These are phyloP conservation scores for Clavispora vitiphila DNA, from an alignment of 805 yeast species.

Conservation along the genomic window DNA sequence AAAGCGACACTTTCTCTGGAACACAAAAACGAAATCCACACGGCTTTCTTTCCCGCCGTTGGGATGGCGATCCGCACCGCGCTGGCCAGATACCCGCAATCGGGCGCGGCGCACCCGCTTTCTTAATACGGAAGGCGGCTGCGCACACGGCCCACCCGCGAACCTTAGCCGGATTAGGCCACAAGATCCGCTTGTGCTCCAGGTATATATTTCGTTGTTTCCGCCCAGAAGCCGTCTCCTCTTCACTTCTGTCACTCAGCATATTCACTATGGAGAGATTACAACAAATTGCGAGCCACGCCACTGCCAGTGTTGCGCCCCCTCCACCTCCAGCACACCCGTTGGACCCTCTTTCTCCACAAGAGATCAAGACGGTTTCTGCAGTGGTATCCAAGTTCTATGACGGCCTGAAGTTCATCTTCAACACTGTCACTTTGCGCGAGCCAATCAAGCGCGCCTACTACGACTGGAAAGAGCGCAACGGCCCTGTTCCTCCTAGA, in stretches of 20 bases:
- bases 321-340: conserved; percentile 61
- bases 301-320: conserved; percentile 49
- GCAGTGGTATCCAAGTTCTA: conserved; percentile 45
- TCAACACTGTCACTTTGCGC: conserved; percentile 65
- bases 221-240: background rate
- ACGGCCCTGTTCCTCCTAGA: conserved; percentile 62
- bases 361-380: conserved; percentile 59
- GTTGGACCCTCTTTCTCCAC: conserved; percentile 63
- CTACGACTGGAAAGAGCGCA: conserved; percentile 59
- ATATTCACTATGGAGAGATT: conserved; percentile 52
- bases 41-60: background rate
- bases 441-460: conserved; percentile 66
- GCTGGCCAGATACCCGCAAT: background rate
- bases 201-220: background rate
- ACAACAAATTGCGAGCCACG: conserved; percentile 57
- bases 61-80: background rate
- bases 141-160: conserved; percentile 4
- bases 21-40: too few species aligned
- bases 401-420: conserved; percentile 42
- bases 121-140: conserved; percentile 5
- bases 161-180: conserved; percentile 5
- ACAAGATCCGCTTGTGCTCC: conserved; percentile 8
- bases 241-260: background rate
- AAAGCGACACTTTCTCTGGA: too few species aligned
- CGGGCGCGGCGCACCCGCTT: conserved; percentile 4